Base-by-base conservation (phyloP, 768 basidiomycete species). In the Glaciozyma antarctica region DNA sequence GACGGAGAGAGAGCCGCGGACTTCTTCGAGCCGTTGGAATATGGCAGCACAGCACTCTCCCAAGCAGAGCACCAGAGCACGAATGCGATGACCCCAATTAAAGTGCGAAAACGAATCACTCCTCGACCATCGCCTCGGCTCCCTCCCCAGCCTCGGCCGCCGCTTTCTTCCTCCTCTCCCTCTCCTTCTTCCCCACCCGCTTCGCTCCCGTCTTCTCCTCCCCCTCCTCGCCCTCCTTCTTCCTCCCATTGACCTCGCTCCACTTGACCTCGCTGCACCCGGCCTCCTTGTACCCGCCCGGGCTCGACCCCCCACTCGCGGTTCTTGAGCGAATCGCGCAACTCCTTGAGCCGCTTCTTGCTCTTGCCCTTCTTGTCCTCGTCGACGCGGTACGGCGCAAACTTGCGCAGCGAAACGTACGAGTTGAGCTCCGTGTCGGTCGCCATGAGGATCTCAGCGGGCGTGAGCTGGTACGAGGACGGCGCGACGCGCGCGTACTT, bases 361-460 rank as follows among this genome's bases (percentile, higher is more conserved):
- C 91, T 87, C 72, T 81, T 79, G 53, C 94, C 78, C 68, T 85
- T 82, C 54, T 86, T 83, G 28, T 21, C 73, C 72, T 22, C 43
- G 73, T 74, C 56, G 67, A 68, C 24, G 71, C 88, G 84, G 76
- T 97, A 98, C 9, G 95, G 90, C 21, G 94, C 95, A 69, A 90
- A 82, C 76, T 88, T 87, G 78, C 90, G 94, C 72, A 98, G 80
- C 52, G 87, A 83, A 77, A 94, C 82, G 76, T 90, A 90, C 64
- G 88, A 81, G 78, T 98, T 99, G 57, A 99, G 82, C 75, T 99
- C 95, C 62, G 84, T 81, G 77, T 99, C 94, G 5, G 86, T 89
- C 9, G 94, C 92, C 73, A 90, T 81, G 30, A 99, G 81, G 68
- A 98, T 89, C 72, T 99, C 93, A 6, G 81, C 84, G 0, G 94